These are phyloP conservation scores for Clavulina sp. DNA, from an alignment of 768 basidiomycete species.

Conservation along the genomic window DNA sequence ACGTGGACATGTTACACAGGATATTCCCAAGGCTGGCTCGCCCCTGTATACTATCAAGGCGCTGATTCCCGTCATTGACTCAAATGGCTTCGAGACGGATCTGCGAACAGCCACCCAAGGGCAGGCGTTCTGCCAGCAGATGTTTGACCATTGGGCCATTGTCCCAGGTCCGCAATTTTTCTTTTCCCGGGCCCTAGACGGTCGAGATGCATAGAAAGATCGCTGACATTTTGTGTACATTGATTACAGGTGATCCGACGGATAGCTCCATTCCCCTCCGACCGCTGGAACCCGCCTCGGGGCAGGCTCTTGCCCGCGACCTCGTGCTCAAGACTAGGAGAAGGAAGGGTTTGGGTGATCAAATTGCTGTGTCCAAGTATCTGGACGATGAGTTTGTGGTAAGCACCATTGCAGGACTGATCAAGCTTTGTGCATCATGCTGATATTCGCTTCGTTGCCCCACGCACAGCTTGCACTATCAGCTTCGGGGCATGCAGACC, in stretches of 20 bases:
- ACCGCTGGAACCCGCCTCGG: constrained; percentile 92
- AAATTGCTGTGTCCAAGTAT: constrained; percentile 94
- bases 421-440: neutral
- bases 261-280: constrained; percentile 93
- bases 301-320: constrained; percentile 86
- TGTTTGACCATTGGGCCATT: constrained; percentile 97
- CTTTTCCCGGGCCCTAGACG: neutral
- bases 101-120: constrained; percentile 94
- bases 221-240: neutral
- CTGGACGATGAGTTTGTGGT: constrained; percentile 93
- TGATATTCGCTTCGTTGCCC: constrained; percentile 7
- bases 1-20: constrained; percentile 97
- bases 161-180: constrained; percentile 58
- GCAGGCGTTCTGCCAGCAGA: constrained; percentile 95
- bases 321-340: constrained; percentile 91
- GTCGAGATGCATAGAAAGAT: neutral
- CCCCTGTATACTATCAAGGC: constrained; percentile 97
- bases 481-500: constrained; percentile 88
- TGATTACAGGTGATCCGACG: constrained; percentile 70
- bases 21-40: constrained; percentile 94
- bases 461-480: constrained; percentile 66
- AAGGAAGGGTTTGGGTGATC: constrained; percentile 90
- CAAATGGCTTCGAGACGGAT: constrained; percentile 98
- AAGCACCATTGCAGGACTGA: too few species aligned
- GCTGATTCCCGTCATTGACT: constrained; percentile 93